Percentiles rank a stretch among this genome's conserved stretches.
These are phyloP conservation scores for Pezicula neosporulosa DNA, from an alignment of 2,329 filamentous ascomycete species.

Conservation along the genomic window DNA sequence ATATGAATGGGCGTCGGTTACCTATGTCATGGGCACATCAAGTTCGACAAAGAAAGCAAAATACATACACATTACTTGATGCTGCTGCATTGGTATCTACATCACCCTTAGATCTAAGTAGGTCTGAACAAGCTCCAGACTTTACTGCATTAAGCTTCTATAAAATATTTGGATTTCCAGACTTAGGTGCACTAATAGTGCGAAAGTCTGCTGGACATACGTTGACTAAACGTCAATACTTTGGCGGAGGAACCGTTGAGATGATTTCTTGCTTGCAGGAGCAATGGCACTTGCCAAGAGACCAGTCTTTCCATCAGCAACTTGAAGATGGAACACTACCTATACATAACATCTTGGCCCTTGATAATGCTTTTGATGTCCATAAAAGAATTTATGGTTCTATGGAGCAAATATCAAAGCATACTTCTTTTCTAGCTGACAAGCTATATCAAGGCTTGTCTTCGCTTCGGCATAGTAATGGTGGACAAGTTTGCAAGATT, in stretches of 20 bases:
- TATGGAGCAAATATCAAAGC: conserved; percentile 65
- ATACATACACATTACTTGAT: conserved; percentile 70
- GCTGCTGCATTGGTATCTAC: conserved; percentile 80
- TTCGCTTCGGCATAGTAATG: conserved; percentile 64
- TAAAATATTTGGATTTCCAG: conserved; percentile 97
- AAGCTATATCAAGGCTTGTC: conserved; percentile 56
- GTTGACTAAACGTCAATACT: conserved; percentile 71
- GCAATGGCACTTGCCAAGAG: conserved; percentile 80
- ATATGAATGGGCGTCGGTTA: conserved; percentile 79
- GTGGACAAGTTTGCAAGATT: conserved; percentile 21
- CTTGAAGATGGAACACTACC: conserved; percentile 91
- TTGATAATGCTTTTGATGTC: conserved; percentile 69
- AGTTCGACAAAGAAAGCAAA: conserved; percentile 34
- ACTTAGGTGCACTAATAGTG: conserved; percentile 82
- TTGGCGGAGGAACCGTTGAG: conserved; percentile 92
- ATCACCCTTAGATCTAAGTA: conserved; percentile 66
- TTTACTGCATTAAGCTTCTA: conserved; percentile 88
- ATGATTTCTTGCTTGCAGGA: conserved; percentile 77
- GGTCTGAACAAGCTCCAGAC: conserved; percentile 64
- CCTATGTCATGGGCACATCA: conserved; percentile 65
- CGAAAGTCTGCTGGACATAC: conserved; percentile 64
- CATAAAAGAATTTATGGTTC: conserved; percentile 69
- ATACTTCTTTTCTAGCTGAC: conserved; percentile 64
- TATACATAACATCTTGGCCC: conserved; percentile 83
- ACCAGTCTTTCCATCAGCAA: conserved; percentile 68